Evolutionary conservation across 768 basidiomycete species (phyloP).

Genomic region (Leccinum incarnatum): DNA sequence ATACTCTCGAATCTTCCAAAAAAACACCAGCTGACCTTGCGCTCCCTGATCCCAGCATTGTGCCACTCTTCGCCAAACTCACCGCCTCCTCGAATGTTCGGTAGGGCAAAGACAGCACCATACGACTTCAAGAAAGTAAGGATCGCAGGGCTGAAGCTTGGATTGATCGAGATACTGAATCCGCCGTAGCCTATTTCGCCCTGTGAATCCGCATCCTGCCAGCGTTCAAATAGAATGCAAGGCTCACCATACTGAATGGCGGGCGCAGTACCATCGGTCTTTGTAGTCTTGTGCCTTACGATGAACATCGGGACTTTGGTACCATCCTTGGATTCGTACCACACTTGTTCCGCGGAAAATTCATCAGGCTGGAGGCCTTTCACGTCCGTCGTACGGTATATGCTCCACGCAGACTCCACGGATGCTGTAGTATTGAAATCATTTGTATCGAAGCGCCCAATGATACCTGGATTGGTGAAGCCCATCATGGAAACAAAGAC

Average conservation of each 20-base stretch:
- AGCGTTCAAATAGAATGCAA: neutral
- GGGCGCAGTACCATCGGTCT: conserved; percentile 71
- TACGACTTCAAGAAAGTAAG: conserved; percentile 74
- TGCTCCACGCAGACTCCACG: conserved; percentile 53
- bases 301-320: conserved; percentile 85
- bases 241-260: conserved; percentile 70
- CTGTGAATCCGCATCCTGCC: neutral
- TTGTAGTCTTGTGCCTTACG: conserved; percentile 68
- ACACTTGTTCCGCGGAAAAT: conserved; percentile 72
- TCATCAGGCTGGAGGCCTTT: conserved; percentile 63
- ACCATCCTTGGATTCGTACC: conserved; percentile 78
- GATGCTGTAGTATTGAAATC: conserved; percentile 20
- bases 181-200: conserved; percentile 68
- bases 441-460: conserved; percentile 60
- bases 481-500: conserved; percentile 64
- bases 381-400: conserved; percentile 56
- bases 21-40: conserved; percentile 47
- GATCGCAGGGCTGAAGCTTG: conserved; percentile 67
- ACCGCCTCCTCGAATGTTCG: conserved; percentile 64
- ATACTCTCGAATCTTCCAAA: neutral
- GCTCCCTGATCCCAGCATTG: conserved; percentile 62
- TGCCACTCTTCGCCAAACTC: conserved; percentile 91
- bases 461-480: conserved; percentile 70
- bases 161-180: conserved; percentile 67
- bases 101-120: conserved; percentile 59